Base-by-base conservation (phyloP, 495 filamentous ascomycete species). In the Cryomyces antarcticus region DNA sequence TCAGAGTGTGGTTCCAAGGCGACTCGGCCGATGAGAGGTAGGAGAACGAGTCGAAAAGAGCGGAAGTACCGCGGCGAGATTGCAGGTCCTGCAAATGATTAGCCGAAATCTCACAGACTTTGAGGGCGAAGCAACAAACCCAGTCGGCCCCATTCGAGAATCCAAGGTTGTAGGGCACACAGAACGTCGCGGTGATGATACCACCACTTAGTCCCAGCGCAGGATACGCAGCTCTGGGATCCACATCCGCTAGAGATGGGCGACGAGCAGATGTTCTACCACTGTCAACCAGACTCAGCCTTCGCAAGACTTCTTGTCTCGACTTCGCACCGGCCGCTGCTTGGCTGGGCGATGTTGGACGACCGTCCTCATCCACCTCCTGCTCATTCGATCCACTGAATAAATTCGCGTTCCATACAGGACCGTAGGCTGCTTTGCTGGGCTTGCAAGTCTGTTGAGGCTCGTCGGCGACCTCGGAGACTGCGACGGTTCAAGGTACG, bases 141-240 rank as follows among this genome's bases (percentile, higher is more conserved):
- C 85, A 92, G 47, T 84, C 70, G 35, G 68, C 64, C n/a, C 72
- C 75, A 38, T 72, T 67, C 47, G 66, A 68, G 45, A 75, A 80
- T 28, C 71, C 67, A 34, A 88, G 51, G 31, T 75, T 72, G 59
- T 89, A 78, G 6, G 87, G 86, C 24, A 89, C 75, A 50, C 76
- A 83, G 54, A 88, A 88, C 17, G 82, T 82, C 12, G 78, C 86
- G 38, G 82, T 89, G 48, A 95, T 89, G 46, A 93, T 70, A 45
- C 78, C 74, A 2, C 86, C 84, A 37, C 75, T 87, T 38, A 95
- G 67, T 37, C 70, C 65, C 13, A 94, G 59, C 31, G 67, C 67
- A 3, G 80, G 79, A 54, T 82, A 71, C 34, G 72, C 68, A 37
- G 67, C 62, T 49, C 71, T 67, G 11, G 72, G 71, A 49, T 79